Conservation (phyloP, 805 yeast genomes). For the Hemisphaericaspora nanyangensis region DNA sequence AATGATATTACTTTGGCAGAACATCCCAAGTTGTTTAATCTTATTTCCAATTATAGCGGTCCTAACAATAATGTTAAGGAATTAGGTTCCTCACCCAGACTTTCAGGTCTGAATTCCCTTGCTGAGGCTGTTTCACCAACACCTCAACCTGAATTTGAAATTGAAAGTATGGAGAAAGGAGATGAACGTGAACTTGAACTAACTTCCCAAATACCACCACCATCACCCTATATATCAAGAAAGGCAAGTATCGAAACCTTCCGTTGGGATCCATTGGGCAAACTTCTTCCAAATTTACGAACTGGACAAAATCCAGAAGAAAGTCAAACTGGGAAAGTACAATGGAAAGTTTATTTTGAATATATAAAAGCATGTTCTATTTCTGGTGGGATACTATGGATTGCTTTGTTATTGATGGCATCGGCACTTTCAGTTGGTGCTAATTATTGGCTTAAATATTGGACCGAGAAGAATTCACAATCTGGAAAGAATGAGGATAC, state of each 20-base stretch:
- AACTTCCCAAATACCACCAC: constrained; percentile 17
- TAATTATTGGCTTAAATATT: constrained; percentile 62
- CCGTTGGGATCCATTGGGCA: constrained; percentile 34
- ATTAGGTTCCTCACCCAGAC: neutral
- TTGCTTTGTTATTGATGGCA: constrained; percentile 17
- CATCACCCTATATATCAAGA: neutral
- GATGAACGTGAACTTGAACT: constrained; percentile 25
- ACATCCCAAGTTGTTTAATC: constrained; percentile 25
- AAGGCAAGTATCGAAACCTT: constrained; percentile 62
- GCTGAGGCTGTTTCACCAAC: neutral
- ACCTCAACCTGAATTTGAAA: neutral
- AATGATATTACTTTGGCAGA: constrained; percentile 14
- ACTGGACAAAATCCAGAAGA: constrained; percentile 42
- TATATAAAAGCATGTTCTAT: constrained; percentile 61
- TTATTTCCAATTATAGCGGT: constrained; percentile 37
- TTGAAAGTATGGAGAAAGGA: constrained; percentile 11
- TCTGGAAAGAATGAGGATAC: constrained; percentile 40
- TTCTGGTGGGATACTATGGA: constrained; percentile 43
- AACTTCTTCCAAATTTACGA: constrained; percentile 24
- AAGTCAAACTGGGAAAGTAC: constrained; percentile 59
- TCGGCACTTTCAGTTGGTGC: constrained; percentile 36
- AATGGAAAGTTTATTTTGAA: constrained; percentile 46
- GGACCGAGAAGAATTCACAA: constrained; percentile 56
- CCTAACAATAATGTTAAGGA: neutral
- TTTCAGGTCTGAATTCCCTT: too few relatives aligned